These are phyloP conservation scores for Claviceps arundinis DNA, from an alignment of 2,329 filamentous ascomycete species.

Conservation along the genomic window DNA sequence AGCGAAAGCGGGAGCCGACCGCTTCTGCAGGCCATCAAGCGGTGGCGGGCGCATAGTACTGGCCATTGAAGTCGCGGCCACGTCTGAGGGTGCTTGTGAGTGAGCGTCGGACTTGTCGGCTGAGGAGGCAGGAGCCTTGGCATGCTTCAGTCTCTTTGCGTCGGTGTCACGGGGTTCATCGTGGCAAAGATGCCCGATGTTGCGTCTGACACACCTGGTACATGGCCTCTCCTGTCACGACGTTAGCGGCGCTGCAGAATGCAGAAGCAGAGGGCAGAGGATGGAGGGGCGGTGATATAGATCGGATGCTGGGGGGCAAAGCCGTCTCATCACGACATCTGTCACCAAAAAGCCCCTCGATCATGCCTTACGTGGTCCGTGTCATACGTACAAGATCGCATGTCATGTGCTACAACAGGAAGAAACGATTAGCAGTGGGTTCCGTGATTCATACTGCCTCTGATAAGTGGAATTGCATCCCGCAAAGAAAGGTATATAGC, in stretches of 20 bases:
- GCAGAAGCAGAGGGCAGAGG: too few species aligned
- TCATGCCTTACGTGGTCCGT: neutral
- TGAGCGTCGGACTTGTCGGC: constrained; percentile 48
- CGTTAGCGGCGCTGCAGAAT: constrained; percentile 14
- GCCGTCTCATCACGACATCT: neutral
- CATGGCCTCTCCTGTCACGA: constrained; percentile 72
- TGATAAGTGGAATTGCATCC: neutral
- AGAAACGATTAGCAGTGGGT: constrained; percentile 7
- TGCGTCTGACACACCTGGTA: constrained; percentile 93
- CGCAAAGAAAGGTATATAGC: neutral
- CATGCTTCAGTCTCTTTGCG: constrained; percentile 63
- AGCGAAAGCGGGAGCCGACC: constrained; percentile 27
- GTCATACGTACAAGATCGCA: constrained; percentile 66
- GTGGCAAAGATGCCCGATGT: constrained; percentile 96
- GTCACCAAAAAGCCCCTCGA: neutral
- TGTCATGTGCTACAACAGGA: constrained; percentile 62
- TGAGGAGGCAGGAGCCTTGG: constrained; percentile 27
- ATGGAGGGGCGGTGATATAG: too few species aligned
- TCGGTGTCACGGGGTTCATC: constrained; percentile 85
- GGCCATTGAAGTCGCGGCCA: constrained; percentile 40
- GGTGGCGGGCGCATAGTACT: constrained; percentile 43
- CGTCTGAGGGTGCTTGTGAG: constrained; percentile 27
- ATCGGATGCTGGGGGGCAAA: neutral
- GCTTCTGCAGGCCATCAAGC: constrained; percentile 21
- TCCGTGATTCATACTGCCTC: neutral